Conservation (phyloP, 1,284 basidiomycete species). For the Taiwanofungus camphoratus region DNA sequence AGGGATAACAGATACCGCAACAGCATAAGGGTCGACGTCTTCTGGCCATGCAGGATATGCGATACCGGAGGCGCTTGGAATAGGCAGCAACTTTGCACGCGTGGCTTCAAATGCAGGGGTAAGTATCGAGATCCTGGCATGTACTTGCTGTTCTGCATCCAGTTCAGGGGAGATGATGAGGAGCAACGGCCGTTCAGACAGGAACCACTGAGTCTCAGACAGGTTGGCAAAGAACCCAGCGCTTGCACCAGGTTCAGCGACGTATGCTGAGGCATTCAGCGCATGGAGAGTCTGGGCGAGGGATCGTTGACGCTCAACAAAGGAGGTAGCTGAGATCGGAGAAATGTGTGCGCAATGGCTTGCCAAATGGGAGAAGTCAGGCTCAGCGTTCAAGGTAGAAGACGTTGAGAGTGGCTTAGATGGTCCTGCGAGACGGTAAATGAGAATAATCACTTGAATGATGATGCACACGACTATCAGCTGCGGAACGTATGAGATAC, state of each 20-base stretch:
- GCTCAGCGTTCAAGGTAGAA: neutral
- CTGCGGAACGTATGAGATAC: neutral
- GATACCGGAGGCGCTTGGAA: constrained; percentile 42
- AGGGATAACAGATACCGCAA: constrained; percentile 43
- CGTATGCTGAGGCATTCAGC: constrained; percentile 54
- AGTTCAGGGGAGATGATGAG: constrained; percentile 52
- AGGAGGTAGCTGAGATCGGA: constrained; percentile 46
- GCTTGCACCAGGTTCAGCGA: constrained; percentile 73
- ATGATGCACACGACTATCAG: constrained; percentile 11
- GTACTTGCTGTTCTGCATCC: constrained; percentile 25
- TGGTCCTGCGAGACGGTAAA: constrained; percentile 6
- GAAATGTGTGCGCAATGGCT: constrained; percentile 45
- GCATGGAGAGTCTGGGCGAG: constrained; percentile 46
- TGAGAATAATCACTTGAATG: constrained; percentile 10
- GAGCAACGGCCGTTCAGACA: constrained; percentile 76
- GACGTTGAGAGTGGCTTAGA: constrained; percentile 1
- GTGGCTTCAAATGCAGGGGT: constrained; percentile 76
- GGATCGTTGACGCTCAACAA: constrained; percentile 43
- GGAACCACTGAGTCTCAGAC: constrained; percentile 54
- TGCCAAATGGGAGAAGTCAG: constrained; percentile 35
- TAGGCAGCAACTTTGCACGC: constrained; percentile 54
- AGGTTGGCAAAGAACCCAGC: constrained; percentile 70
- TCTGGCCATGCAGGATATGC: constrained; percentile 72
- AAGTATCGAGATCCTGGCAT: constrained; percentile 51
- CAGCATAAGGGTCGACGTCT: constrained; percentile 60